Evolutionary conservation across 345 rosid species (phyloP), one percentile per base, ranked within the genome.

Genomic region (Clarkia xantiana): DNA sequence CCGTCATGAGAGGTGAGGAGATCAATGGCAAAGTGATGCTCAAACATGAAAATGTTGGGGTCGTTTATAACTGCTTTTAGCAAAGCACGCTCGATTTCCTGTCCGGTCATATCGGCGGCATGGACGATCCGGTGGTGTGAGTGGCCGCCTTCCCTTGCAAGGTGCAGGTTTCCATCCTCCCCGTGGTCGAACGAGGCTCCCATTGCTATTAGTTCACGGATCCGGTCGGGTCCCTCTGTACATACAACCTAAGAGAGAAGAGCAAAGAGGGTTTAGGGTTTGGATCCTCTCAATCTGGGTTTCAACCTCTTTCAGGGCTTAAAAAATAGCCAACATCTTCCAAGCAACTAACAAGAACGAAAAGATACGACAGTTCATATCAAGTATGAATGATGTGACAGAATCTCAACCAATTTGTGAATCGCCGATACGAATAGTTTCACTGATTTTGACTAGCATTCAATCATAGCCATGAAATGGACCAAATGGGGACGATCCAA

Each of bases 81-180:
- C 39, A 91, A 73, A 65, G 98, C 96, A 58, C 98, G 75, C 65
- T 86, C 96, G 18, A 91, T 91, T 78, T 91, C 96, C 67, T 85
- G 75, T 63, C 98, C 98, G 19, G 98, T 91, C 93, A 86, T 81
- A 70, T 91, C 98, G 51, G 98, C 94, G 36, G 98, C 89, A 61
- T 91, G 96, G 56, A 91, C 96, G 49, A 86, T 86, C 65, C 98
- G 70, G 66, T 5, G 78, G 68, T 91, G 96, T 40, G 98, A 91
- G 64, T 91, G 98, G 40, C 96, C 96, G 54, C 98, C 98, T 57
- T 86, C 96, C 69, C 98, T 83, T 22, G 98, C 96, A 34, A 91
- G 74, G 65, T 81, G 93, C 79, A 91, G 74, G 78, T 91, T 86
- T 40, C 98, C 96, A 51, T 91, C 94, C 76, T 84, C 94, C 2